Base-by-base conservation (phyloP, 2,329 filamentous ascomycete genomes). In the Cladosporium oxysporum region DNA sequence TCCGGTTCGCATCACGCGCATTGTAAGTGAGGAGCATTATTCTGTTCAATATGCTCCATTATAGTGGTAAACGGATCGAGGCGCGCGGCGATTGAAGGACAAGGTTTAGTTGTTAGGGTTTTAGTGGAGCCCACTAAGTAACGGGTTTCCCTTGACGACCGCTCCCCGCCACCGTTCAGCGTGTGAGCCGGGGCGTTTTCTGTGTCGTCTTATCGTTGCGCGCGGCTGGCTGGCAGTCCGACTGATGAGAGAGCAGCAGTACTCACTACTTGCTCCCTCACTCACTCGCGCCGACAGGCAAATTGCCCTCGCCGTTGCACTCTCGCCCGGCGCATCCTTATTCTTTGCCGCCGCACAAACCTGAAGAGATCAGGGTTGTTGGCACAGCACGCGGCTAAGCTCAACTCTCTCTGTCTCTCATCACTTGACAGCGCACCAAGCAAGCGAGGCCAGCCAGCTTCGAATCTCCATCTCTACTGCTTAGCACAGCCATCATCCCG, bases 111-210 rank as follows among this genome's bases (percentile, higher is more conserved):
- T 14, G 11, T 33, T 35, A 41, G 12, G 31, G 31, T 37, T 37
- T 3, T 16, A 6, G 29, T 58, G 29, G 33, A 37, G 29, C 33
- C 2, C 10, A 18, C 18, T n/a, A 44, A 58, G 31, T 26, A 55
- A 55, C 52, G 55, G 55, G 55, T 58, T 37, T 58, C 55, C 55
- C 55, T 58, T 58, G 55, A 58, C 55, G 55, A 58, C 57, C 41
- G 41, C n/a, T 59, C 57, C 57, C 57, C 35, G 57, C 57, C 57
- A 59, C 57, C 57, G 57, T 59, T 47, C 57, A 59, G 52, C 28
- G 1, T 18, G 52, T 31, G 52, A 55, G 52, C 52, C 52, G 28
- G 29, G 14, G 28, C 28, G 28, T 12, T 33, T 55, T 29, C 52
- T 55, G 52, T 55, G 52, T 55, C n/a, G 31, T 33, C 31, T 59